Base-by-base conservation (phyloP, 1,139 yeast genomes). In the Geotrichum bryndzae region DNA sequence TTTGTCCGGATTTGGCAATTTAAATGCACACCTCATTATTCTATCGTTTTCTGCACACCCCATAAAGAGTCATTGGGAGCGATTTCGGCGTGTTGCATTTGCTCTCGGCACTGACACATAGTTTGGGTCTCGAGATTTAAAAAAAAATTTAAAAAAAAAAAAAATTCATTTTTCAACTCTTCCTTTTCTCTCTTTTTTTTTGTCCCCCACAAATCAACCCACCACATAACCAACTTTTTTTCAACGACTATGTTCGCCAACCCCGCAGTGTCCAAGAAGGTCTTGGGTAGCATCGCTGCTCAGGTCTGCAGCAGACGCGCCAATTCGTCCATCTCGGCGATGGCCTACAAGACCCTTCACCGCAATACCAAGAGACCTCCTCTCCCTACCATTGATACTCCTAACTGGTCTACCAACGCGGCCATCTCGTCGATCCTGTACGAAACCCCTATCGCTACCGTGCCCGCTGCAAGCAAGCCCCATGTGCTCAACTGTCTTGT, bases 401-500 rank as follows among this genome's bases (percentile, higher is more conserved):
- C 98, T 65, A 84, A 84, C 71, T 90, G 98, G 96, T 88, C 96
- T 45, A 96, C 97, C 35, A 90, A 90, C 69, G 90, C 96, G 52
- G 99, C 98, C 10, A 97, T 94, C 58, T 88, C 96, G 11, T 90
- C 97, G 22, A 94, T 94, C 68, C 80, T 94, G 68, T 94, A 92
- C 76, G 98, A 94, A 76, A 90, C 97, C 5, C 99, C 99, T 63
- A 78, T 85, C 31, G 87, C 89, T 23, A 82, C 88, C 6, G 81
- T 76, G 61, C 76, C 78, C 51, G 66, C 70, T 25, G 71, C 73
- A 29, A 63, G 63, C 51, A 72, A 74, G 67, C 90, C 89, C 72
- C 98, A 94, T 71, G 96, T 94, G 55, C 81, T 94, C 74, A 95
- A 94, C 82, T 94, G 99, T 79, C 82, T 94, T 74, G 99, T 94